Conservation (phyloP, 192 early-diverging fungal species). For the Coemansia furcata region DNA sequence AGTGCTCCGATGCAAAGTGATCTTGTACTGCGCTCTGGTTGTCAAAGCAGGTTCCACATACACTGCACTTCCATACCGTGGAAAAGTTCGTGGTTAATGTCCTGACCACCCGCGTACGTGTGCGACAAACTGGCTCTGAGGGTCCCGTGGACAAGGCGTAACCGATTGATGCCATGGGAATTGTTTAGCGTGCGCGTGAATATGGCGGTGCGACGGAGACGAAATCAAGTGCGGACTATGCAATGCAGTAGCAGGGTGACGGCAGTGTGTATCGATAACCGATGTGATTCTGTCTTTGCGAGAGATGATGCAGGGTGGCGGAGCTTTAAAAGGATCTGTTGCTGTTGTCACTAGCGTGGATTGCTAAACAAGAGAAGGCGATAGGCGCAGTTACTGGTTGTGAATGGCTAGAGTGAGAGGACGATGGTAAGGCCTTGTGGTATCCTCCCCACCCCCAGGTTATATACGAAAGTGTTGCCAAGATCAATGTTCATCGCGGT, state of each 20-base stretch:
- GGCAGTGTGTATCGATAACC: neutral
- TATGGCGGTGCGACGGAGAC: neutral
- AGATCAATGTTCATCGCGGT: constrained; percentile 2
- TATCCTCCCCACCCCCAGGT: neutral
- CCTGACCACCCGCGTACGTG: neutral
- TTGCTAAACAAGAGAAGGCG: neutral
- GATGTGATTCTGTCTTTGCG: neutral
- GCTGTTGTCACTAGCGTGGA: neutral
- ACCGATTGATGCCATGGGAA: neutral
- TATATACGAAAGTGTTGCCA: constrained; percentile 8
- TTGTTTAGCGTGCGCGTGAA: neutral
- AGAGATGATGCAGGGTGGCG: neutral
- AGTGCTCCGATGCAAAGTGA: constrained; percentile 51
- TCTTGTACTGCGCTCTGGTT: constrained; percentile 43
- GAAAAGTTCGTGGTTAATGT: constrained; percentile 14
- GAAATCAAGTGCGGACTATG: neutral
- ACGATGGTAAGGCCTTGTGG: neutral
- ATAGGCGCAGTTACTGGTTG: constrained; percentile 1
- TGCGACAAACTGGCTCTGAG: neutral
- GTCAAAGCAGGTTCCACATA: constrained; percentile 43
- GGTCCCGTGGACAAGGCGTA: neutral
- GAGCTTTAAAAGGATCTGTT: neutral
- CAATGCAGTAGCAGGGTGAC: neutral
- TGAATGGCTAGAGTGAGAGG: neutral
- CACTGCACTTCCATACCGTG: constrained; percentile 51